Conservation (phyloP, 2,329 filamentous ascomycete genomes). For the Clarireedia sp. region DNA sequence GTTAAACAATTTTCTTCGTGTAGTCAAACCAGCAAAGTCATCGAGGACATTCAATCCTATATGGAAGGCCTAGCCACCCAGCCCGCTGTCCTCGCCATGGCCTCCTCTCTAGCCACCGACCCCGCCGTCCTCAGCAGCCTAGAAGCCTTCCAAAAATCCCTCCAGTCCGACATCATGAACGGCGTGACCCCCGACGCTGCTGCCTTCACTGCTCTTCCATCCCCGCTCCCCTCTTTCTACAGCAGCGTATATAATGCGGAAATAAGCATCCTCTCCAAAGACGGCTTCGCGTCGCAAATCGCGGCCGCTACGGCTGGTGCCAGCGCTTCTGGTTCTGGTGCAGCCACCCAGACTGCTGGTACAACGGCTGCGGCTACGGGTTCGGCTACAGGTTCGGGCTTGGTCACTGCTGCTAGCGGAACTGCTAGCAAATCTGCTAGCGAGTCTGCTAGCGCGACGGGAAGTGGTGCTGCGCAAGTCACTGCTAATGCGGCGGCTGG, state of each 20-base stretch:
- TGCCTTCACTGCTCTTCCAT: constrained; percentile 7
- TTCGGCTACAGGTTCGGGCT: not conserved
- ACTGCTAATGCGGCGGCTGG: not conserved
- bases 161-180: not conserved
- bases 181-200: not conserved
- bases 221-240: constrained; percentile 5
- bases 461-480: not conserved
- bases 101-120: constrained; percentile 8
- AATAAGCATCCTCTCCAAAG: constrained; percentile 5
- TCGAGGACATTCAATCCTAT: constrained; percentile 6
- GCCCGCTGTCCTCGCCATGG: constrained; percentile 4
- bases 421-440: not conserved
- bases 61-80: constrained; percentile 5
- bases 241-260: constrained; percentile 8
- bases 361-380: not conserved
- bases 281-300: constrained; percentile 3
- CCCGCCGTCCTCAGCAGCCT: constrained; percentile 5
- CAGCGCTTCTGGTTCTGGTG: not conserved
- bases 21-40: constrained; percentile 7
- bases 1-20: not conserved
- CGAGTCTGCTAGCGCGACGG: not conserved
- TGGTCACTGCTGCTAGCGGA: not conserved
- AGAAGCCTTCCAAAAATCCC: not conserved
- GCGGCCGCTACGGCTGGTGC: not conserved
- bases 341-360: not conserved